Evolutionary conservation across 2,329 filamentous ascomycete species (phyloP).

Genomic region (Myriosclerotinia duriaeana): DNA sequence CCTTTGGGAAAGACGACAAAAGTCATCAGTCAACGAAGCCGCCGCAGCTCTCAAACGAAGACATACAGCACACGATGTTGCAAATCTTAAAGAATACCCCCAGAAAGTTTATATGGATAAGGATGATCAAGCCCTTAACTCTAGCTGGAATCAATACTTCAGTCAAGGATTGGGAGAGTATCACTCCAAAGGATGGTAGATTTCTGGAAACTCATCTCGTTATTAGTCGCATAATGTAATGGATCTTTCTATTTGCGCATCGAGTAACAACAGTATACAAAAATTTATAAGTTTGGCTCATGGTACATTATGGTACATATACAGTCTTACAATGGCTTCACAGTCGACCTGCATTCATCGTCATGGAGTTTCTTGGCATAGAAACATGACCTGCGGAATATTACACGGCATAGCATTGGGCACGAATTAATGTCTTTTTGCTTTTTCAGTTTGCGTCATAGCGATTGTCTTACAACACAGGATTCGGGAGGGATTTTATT

Average conservation of each 20-base stretch:
- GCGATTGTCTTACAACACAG: slow-evolving; percentile 20
- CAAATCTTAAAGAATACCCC: slow-evolving; percentile 81
- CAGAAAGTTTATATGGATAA: slow-evolving; percentile 61
- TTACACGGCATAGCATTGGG: slow-evolving; percentile 27
- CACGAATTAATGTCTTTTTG: slow-evolving; percentile 35
- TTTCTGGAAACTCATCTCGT: slow-evolving; percentile 21
- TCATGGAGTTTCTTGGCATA: slow-evolving; percentile 35
- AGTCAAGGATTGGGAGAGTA: slow-evolving; percentile 78
- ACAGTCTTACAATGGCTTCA: slow-evolving; percentile 37
- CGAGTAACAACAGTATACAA: slow-evolving; percentile 25
- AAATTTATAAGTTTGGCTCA: slow-evolving; percentile 35
- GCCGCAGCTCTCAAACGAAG: slow-evolving; percentile 86
- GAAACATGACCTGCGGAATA: slow-evolving; percentile 32
- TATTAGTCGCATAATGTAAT: slow-evolving; percentile 36
- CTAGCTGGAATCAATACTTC: slow-evolving; percentile 83
- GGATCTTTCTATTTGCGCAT: slow-evolving; percentile 29
- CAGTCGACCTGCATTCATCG: slow-evolving; percentile 39
- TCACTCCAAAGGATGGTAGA: slow-evolving; percentile 80
- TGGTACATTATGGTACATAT: slow-evolving; percentile 31
- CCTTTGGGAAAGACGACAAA: slow-evolving; percentile 93
- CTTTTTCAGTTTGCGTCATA: slow-evolving; percentile 33
- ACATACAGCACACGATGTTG: slow-evolving; percentile 87
- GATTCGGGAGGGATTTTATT: slow-evolving; percentile 15
- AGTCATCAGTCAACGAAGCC: slow-evolving; percentile 69
- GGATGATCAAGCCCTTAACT: slow-evolving; percentile 58